phyloP scores from a whole-genome alignment of 2,329 filamentous ascomycete genomes.

The Acrocalymma vagum region DNA sequence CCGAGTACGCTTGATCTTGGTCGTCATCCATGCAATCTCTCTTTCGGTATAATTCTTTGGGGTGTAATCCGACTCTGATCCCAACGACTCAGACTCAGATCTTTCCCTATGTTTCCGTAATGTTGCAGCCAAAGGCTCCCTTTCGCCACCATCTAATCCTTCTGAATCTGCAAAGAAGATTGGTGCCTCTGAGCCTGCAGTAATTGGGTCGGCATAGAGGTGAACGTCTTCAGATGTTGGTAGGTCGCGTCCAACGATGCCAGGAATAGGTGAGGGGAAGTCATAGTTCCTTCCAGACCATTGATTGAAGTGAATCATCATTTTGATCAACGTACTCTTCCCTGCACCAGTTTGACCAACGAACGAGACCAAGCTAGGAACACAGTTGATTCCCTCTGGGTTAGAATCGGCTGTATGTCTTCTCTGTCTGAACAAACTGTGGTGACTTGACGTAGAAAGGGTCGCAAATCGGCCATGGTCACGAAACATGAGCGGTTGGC shows the following conservation, averaged over 20 bases:
- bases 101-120: constrained; percentile 49
- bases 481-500: constrained; percentile 15
- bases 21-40: constrained; percentile 23
- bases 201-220: constrained; percentile 60
- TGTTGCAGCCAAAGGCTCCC: constrained; percentile 38
- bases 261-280: constrained; percentile 31
- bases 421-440: constrained; percentile 8
- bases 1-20: constrained; percentile 32
- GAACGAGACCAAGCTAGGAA: constrained; percentile 53
- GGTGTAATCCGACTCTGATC: constrained; percentile 21
- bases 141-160: constrained; percentile 60
- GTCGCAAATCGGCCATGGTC: constrained; percentile 18
- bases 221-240: constrained; percentile 41
- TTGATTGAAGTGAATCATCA: constrained; percentile 53
- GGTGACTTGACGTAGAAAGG: constrained; percentile 13
- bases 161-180: constrained; percentile 63
- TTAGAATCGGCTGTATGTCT: not conserved
- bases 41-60: constrained; percentile 50
- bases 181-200: constrained; percentile 48
- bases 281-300: constrained; percentile 25
- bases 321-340: constrained; percentile 60
- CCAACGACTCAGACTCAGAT: constrained; percentile 6
- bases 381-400: constrained; percentile 12
- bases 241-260: constrained; percentile 9
- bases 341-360: constrained; percentile 58